These are phyloP conservation scores for Alliaria petiolata DNA, from an alignment of 345 rosid genomes.

Conservation along the genomic window DNA sequence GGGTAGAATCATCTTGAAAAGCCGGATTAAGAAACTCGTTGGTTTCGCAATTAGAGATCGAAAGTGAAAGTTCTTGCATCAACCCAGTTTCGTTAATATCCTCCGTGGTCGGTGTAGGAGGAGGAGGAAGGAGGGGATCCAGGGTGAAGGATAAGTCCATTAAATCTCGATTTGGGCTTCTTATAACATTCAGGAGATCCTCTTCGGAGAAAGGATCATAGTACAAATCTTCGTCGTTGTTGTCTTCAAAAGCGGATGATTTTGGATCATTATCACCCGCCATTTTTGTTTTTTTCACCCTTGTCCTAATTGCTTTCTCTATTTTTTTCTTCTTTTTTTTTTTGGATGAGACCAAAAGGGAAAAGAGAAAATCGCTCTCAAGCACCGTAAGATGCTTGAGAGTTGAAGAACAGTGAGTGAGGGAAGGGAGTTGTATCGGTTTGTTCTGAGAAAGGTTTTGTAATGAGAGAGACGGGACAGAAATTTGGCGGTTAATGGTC, in stretches of 20 bases:
- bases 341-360: not conserved
- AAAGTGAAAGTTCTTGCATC: not conserved
- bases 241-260: not conserved
- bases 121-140: not conserved
- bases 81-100: not conserved
- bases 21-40: not conserved
- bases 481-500: conserved; percentile 23
- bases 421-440: not conserved
- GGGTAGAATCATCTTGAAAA: not conserved
- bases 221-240: not conserved
- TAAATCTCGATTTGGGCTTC: not conserved
- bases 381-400: conserved; percentile 29
- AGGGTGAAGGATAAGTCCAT: not conserved
- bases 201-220: not conserved
- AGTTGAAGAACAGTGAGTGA: conserved; percentile 24
- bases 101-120: not conserved
- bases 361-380: conserved; percentile 8
- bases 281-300: conserved; percentile 8
- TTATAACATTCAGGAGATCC: not conserved
- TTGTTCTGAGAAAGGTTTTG: conserved; percentile 5
- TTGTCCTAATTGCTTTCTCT: conserved; percentile 7
- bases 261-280: conserved; percentile 5
- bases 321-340: not conserved
- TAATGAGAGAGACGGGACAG: not conserved
- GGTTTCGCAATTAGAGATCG: not conserved